Percentiles rank a stretch among this genome's conserved stretches.
Evolutionary conservation across 768 basidiomycete species (phyloP).

Genomic region (Pleurotus salmoneostramineus): DNA sequence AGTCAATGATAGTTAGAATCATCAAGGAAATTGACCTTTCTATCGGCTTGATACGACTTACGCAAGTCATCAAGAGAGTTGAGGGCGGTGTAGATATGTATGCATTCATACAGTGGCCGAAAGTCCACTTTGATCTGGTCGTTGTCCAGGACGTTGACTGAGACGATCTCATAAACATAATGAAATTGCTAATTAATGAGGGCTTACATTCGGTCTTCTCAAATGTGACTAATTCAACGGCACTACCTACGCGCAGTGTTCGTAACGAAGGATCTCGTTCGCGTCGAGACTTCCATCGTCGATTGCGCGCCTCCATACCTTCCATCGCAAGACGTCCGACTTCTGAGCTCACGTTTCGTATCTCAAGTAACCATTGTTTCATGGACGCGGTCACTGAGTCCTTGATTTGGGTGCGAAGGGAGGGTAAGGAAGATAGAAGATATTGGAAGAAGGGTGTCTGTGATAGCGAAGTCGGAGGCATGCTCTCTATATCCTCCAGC

Average conservation of each 20-base stretch:
- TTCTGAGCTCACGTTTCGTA: constrained; percentile 80
- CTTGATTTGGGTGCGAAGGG: constrained; percentile 83
- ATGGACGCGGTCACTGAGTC: constrained; percentile 91
- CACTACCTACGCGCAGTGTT: constrained; percentile 79
- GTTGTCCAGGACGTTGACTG: constrained; percentile 91
- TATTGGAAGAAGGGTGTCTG: constrained; percentile 93
- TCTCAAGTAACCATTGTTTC: constrained; percentile 96
- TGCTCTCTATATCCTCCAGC: constrained; percentile 89
- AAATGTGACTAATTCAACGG: constrained; percentile 87
- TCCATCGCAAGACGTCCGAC: constrained; percentile 89
- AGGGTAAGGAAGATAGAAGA: constrained; percentile 88
- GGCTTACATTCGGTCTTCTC: constrained; percentile 92
- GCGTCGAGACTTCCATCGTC: constrained; percentile 78
- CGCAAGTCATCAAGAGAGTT: constrained; percentile 90
- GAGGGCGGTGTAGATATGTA: constrained; percentile 92
- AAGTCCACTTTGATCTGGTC: constrained; percentile 89
- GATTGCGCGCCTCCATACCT: constrained; percentile 78
- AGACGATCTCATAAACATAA: constrained; percentile 11
- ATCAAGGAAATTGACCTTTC: constrained; percentile 53
- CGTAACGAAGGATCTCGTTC: constrained; percentile 82
- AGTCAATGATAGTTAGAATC: not conserved
- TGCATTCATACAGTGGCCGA: constrained; percentile 92
- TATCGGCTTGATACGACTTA: constrained; percentile 92
- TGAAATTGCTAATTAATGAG: not conserved
- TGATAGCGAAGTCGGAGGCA: constrained; percentile 84